Evolutionary conservation across 495 filamentous ascomycete species (phyloP).

Genomic region (Aspergillus sparsus): DNA sequence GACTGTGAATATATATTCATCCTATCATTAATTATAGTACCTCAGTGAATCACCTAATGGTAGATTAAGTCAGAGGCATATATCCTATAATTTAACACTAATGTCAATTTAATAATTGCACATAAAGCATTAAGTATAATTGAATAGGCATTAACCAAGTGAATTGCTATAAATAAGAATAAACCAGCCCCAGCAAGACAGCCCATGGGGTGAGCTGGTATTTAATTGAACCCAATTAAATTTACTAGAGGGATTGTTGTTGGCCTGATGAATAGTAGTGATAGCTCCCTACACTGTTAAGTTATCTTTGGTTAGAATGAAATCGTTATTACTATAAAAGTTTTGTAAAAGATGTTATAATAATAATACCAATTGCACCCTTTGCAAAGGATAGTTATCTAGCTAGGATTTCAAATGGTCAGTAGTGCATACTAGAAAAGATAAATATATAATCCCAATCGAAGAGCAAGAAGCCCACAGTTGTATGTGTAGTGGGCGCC

Average conservation of each 20-base stretch:
- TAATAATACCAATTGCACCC: conserved; percentile 75
- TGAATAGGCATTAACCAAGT: conserved; percentile 58
- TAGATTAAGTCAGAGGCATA: conserved; percentile 57
- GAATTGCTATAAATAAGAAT: conserved; percentile 63
- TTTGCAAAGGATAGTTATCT: conserved; percentile 22
- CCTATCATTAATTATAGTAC: conserved; percentile 71
- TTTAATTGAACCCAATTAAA: not conserved
- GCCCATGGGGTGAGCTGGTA: conserved; percentile 48
- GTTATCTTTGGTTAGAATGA: conserved; percentile 60
- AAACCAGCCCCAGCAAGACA: conserved; percentile 70
- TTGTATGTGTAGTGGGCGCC: not conserved
- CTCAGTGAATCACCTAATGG: conserved; percentile 64
- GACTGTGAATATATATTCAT: conserved; percentile 67
- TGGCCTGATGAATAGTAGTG: conserved; percentile 77
- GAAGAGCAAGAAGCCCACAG: not conserved
- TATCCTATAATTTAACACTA: conserved; percentile 37
- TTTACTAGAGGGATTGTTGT: conserved; percentile 13
- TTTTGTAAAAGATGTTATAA: conserved; percentile 41
- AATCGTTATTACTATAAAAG: conserved; percentile 60
- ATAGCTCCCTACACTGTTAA: conserved; percentile 71
- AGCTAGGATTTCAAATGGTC: not conserved
- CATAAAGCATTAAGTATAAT: conserved; percentile 61
- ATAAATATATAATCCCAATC: not conserved
- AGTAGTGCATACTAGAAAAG: not conserved
- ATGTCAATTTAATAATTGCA: conserved; percentile 66